Conservation (phyloP, 2,329 filamentous ascomycete species). For the Corinectria fuckeliana region DNA sequence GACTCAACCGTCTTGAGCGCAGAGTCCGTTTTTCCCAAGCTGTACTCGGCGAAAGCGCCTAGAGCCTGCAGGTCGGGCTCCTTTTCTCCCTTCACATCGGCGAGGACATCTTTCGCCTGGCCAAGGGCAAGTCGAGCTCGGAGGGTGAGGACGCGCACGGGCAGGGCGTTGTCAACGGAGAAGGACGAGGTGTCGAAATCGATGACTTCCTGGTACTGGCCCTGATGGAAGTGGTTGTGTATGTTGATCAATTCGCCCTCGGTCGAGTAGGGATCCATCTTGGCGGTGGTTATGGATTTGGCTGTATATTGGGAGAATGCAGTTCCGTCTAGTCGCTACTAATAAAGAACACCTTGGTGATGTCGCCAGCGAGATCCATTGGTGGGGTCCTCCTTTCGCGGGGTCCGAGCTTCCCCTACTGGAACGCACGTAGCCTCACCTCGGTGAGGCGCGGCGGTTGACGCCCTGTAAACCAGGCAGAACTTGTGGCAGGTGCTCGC, state of each 20-base stretch:
- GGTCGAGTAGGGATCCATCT: constrained; percentile 74
- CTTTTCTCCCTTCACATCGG: constrained; percentile 69
- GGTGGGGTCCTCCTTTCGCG: constrained; percentile 39
- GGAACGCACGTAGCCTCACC: constrained; percentile 27
- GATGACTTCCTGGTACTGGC: constrained; percentile 85
- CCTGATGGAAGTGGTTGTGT: constrained; percentile 75
- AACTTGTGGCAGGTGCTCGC: constrained; percentile 34
- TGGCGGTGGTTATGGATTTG: constrained; percentile 34
- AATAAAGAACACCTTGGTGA: constrained; percentile 43
- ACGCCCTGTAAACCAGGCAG: constrained; percentile 35
- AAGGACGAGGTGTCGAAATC: constrained; percentile 85
- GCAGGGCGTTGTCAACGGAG: constrained; percentile 77
- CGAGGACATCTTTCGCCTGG: constrained; percentile 74
- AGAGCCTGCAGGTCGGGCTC: constrained; percentile 80
- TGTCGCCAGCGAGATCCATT: constrained; percentile 35
- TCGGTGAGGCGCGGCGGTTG: constrained; percentile 30
- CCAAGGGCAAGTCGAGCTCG: constrained; percentile 85
- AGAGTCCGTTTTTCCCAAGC: constrained; percentile 63
- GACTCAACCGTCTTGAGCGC: constrained; percentile 70
- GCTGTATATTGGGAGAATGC: constrained; percentile 21
- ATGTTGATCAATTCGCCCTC: constrained; percentile 76
- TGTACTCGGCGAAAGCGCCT: constrained; percentile 74
- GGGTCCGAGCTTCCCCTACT: constrained; percentile 27
- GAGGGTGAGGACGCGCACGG: constrained; percentile 78
- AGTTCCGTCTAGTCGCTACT: constrained; percentile 28